Evolutionary conservation across 495 filamentous ascomycete genomes (phyloP).

Genomic region (Neurospora sp.): DNA sequence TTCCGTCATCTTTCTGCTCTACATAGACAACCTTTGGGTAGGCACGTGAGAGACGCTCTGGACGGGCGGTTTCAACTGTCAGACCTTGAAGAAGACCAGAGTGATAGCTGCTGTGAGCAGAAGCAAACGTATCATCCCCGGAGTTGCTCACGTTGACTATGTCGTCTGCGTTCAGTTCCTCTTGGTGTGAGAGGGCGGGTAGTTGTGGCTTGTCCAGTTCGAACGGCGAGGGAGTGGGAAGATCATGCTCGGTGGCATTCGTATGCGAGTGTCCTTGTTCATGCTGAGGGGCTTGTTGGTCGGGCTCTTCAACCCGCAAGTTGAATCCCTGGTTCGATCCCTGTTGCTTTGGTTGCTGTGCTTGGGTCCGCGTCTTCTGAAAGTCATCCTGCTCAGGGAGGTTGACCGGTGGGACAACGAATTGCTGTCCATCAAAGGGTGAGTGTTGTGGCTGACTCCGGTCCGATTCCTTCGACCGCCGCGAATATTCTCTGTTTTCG

Average conservation of each 20-base stretch:
- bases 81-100: background rate
- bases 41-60: conserved; percentile 8
- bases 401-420: background rate
- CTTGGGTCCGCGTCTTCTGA: background rate
- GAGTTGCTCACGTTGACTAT: background rate
- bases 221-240: background rate
- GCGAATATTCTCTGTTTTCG: background rate
- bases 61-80: background rate
- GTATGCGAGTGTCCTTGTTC: background rate
- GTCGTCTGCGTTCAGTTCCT: background rate
- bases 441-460: background rate
- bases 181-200: background rate
- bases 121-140: background rate
- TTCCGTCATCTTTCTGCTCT: background rate
- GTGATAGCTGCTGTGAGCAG: background rate
- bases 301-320: background rate
- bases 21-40: conserved; percentile 7
- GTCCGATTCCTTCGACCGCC: background rate
- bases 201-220: background rate
- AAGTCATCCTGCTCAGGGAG: background rate
- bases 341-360: background rate
- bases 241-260: background rate
- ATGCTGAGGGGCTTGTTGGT: background rate
- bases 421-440: background rate
- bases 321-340: background rate